Evolutionary conservation across 2,329 filamentous ascomycete genomes (phyloP).

Genomic region (Myotisia sp.): DNA sequence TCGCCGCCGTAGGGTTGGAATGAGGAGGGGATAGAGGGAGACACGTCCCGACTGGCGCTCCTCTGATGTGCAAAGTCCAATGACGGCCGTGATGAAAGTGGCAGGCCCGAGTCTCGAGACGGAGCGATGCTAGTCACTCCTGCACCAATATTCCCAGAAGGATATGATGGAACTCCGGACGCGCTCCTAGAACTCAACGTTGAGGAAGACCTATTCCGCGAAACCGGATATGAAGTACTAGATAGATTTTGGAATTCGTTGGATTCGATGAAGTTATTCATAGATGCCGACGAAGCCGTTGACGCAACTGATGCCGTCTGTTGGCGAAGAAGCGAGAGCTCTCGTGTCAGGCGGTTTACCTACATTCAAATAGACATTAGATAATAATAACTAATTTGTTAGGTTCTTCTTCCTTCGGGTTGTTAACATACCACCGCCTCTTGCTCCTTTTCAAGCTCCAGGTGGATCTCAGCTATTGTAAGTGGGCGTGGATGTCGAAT

Average conservation of each 20-base stretch:
- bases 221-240: constrained; percentile 36
- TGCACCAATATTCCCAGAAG: constrained; percentile 15
- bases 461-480: constrained; percentile 76
- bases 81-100: constrained; percentile 17
- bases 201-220: constrained; percentile 43
- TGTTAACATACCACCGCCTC: constrained; percentile 61
- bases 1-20: constrained; percentile 18
- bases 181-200: constrained; percentile 36
- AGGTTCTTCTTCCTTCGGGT: not conserved
- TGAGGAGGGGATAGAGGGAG: constrained; percentile 25
- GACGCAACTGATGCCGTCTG: constrained; percentile 50
- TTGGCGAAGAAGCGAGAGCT: constrained; percentile 68
- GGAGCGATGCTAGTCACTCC: constrained; percentile 32
- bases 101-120: constrained; percentile 24
- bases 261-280: too few species aligned
- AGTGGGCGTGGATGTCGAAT: constrained; percentile 74
- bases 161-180: constrained; percentile 17
- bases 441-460: constrained; percentile 86
- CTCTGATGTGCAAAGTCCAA: constrained; percentile 19
- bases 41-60: constrained; percentile 30
- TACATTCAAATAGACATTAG: constrained; percentile 22
- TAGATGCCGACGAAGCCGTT: constrained; percentile 43
- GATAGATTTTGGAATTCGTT: constrained; percentile 36
- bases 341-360: constrained; percentile 86
- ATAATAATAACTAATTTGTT: not conserved